Base-by-base conservation (phyloP, 768 basidiomycete species). In the Dioszegia crocea region DNA sequence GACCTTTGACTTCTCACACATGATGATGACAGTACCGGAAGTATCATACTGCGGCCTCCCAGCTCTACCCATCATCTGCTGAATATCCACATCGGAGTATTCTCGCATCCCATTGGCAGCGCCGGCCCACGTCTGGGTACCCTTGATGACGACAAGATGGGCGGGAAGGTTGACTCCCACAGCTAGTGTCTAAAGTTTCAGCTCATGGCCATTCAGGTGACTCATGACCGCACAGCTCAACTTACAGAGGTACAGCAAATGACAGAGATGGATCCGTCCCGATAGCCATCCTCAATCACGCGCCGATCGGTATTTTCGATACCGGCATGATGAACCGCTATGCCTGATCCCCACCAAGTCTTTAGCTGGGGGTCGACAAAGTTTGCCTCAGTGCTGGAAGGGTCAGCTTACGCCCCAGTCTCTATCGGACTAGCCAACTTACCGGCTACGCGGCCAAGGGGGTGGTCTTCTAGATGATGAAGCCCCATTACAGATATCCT, bases 101-200 rank as follows among this genome's bases (percentile, higher is more conserved):
- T 97, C 92, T 31, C 82, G 80, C 46, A 84, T 83, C 16, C 79
- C 79, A 44, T 82, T 40, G 9, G 39, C 45, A 5, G 61, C 83
- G 50, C 86, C 87, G 62, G 86, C 84, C 73, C 85, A 99, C 3
- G 83, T 80, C 66, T 85, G 85, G 23, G 94, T 92, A 2, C 93
- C 94, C 67, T 90, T 91, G 67, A 99, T 87, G 60, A 97, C 84
- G 48, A 94, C 94, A 63, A 88, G 88, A 68, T 94, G 89, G 0
- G 93, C 92, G 46, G 94, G 96, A 54, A 98, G 81, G 72, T 99
- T 98, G 31, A 98, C 91, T 0, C 96, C 94, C 38, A 97, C 91
- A 0, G 96, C 93, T 24, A 99, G 80, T 14, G 94, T 98, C 88
- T 93, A 65, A 1, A 2, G 19, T 59, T 11, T 65, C 57, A 57